A percentile compares a stretch with the other conserved stretches of the same genome.
Conservation (phyloP, 805 yeast species). For the Kregervanrija delftensis region DNA sequence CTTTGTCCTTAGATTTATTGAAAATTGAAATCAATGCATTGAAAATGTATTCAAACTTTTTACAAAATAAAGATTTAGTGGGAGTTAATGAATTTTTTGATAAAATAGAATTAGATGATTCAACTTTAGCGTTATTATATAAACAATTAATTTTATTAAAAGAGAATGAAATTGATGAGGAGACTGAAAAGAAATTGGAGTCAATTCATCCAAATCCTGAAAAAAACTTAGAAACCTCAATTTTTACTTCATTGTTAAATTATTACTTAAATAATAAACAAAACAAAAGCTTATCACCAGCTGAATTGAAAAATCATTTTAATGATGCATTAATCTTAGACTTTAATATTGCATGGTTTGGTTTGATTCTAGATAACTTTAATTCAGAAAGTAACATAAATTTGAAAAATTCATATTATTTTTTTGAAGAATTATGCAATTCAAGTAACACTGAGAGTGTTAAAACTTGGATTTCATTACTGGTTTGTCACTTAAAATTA, state of each 20-base stretch:
- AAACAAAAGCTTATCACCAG: too few species aligned
- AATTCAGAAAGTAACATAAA: conserved; percentile 24
- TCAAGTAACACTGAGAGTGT: conserved; percentile 36
- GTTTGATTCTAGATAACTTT: conserved; percentile 30
- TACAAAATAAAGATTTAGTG: neutral
- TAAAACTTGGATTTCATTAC: conserved; percentile 52
- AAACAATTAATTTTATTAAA: conserved; percentile 5
- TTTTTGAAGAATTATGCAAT: conserved; percentile 76
- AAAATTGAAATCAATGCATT: conserved; percentile 2
- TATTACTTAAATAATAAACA: too few species aligned
- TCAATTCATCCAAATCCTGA: too few species aligned
- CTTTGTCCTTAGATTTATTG: conserved; percentile 1
- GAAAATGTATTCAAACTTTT: neutral
- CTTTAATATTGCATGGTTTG: conserved; percentile 67
- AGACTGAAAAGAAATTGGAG: too few species aligned
- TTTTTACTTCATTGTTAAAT: too few species aligned
- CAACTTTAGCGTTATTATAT: conserved; percentile 21
- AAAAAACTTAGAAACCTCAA: too few species aligned
- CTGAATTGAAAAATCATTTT: conserved; percentile 38
- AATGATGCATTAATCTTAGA: conserved; percentile 74
- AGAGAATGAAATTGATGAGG: conserved; percentile 9
- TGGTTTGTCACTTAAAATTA: conserved; percentile 72
- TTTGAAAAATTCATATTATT: conserved; percentile 47
- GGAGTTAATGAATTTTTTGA: conserved; percentile 1
- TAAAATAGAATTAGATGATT: conserved; percentile 16